phyloP scores from a whole-genome alignment of 495 filamentous ascomycete species.

The Tirmania nivea region DNA sequence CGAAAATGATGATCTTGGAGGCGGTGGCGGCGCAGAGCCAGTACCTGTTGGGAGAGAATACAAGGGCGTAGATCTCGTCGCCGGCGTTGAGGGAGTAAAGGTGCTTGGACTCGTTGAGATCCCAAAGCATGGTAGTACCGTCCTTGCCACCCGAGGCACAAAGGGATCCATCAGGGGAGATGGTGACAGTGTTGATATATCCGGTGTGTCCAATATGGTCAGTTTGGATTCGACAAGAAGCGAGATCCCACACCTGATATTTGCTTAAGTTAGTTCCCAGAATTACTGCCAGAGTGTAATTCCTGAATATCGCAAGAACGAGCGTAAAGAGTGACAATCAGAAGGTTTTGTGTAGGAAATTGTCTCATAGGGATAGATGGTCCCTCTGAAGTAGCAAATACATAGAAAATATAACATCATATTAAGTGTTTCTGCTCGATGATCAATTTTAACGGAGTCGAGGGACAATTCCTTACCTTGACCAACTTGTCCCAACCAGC shows the following conservation, averaged over 20 bases:
- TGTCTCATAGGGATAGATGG: slow-evolving; percentile 76
- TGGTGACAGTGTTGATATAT: slow-evolving; percentile 99
- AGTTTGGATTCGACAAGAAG: slow-evolving; percentile 96
- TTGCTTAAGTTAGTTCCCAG: background rate
- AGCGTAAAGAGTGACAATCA: slow-evolving; percentile 35
- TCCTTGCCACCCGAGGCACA: slow-evolving; percentile 99
- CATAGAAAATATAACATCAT: slow-evolving; percentile 16
- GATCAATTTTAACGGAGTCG: no score
- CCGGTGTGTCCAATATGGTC: slow-evolving; percentile 99
- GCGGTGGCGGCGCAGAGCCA: slow-evolving; percentile 97
- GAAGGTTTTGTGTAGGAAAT: slow-evolving; percentile 57
- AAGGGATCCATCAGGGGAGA: slow-evolving; percentile 97
- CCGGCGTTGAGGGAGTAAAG: slow-evolving; percentile 98
- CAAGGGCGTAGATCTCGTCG: slow-evolving; percentile 99
- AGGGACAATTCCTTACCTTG: slow-evolving; percentile 48
- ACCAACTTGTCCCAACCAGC: slow-evolving; percentile 99
- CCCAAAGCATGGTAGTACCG: slow-evolving; percentile 99
- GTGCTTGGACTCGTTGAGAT: slow-evolving; percentile 99
- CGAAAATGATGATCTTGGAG: slow-evolving; percentile 98
- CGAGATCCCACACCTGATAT: slow-evolving; percentile 94
- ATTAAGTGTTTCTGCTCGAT: background rate
- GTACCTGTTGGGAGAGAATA: slow-evolving; percentile 99
- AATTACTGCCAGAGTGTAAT: background rate
- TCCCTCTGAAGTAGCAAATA: slow-evolving; percentile 99
- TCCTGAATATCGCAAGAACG: slow-evolving; percentile 11